Conservation (phyloP, 73 alveolate species). For the Paraurostyla sp. region DNA sequence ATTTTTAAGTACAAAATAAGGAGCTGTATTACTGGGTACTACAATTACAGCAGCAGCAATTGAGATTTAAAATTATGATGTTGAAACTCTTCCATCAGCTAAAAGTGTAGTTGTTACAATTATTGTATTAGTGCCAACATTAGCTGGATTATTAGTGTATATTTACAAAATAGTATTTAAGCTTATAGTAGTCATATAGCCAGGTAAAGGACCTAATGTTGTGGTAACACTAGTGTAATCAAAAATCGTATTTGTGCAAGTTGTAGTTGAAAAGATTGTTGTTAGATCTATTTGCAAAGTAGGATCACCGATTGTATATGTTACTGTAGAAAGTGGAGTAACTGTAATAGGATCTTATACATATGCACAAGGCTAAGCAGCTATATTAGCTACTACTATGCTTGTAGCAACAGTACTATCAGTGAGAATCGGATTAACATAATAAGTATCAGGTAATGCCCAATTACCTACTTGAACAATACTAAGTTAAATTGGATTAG, state of each 20-base stretch:
- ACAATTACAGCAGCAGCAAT: background rate
- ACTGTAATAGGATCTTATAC: background rate
- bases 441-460: background rate
- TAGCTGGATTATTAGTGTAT: background rate
- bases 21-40: background rate
- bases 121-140: background rate
- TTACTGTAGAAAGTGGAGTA: background rate
- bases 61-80: background rate
- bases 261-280: background rate
- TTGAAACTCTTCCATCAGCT: background rate
- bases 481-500: background rate
- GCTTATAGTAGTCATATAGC: background rate
- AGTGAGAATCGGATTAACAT: background rate
- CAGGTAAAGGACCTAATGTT: background rate
- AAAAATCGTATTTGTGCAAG: conserved; percentile 11
- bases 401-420: background rate
- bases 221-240: background rate
- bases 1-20: background rate
- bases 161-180: background rate
- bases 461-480: too few relatives aligned
- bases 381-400: background rate
- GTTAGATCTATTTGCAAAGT: background rate
- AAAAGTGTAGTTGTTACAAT: background rate
- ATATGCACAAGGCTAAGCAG: background rate
- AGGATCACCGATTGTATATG: background rate